Conservation (phyloP, 2,329 filamentous ascomycete species). For the Elsinoe ampelina region DNA sequence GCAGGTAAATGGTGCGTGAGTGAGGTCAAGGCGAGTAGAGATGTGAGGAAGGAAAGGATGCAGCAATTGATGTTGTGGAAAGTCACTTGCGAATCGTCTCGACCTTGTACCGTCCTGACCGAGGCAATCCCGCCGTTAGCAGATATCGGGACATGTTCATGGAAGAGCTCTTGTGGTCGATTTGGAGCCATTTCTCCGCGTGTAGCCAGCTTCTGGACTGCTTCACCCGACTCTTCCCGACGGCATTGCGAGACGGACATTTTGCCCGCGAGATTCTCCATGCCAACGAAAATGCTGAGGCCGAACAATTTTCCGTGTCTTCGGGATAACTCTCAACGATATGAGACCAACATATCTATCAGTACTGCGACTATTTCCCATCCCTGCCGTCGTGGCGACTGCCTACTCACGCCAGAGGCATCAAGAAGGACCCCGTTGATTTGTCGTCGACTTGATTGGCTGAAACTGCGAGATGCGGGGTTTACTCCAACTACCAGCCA, state of each 20-base stretch:
- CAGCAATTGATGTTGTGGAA: not conserved
- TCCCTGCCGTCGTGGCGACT: too few species aligned
- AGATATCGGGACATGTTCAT: conserved; percentile 8
- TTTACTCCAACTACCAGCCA: not conserved
- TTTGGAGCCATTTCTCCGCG: conserved; percentile 10
- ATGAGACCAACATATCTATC: not conserved
- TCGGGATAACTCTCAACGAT: not conserved
- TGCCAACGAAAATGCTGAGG: not conserved
- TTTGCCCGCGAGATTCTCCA: not conserved
- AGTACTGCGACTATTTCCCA: not conserved
- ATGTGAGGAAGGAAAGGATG: not conserved
- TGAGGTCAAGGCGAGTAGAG: not conserved
- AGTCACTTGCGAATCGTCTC: not conserved
- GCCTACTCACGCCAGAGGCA: too few species aligned
- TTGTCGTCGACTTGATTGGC: not conserved
- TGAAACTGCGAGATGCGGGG: not conserved
- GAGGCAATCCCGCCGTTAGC: conserved; percentile 11
- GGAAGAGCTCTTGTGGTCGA: conserved; percentile 1
- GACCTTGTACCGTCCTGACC: conserved; percentile 6
- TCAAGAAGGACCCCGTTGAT: too few species aligned
- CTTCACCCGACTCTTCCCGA: conserved; percentile 5
- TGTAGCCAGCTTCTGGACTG: conserved; percentile 5
- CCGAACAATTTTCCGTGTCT: conserved; percentile 7
- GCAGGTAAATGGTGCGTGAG: not conserved
- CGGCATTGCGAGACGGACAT: conserved; percentile 5